Evolutionary conservation across 306 rosid genomes (phyloP).

Genomic region (Hippophae rhamnoides): DNA sequence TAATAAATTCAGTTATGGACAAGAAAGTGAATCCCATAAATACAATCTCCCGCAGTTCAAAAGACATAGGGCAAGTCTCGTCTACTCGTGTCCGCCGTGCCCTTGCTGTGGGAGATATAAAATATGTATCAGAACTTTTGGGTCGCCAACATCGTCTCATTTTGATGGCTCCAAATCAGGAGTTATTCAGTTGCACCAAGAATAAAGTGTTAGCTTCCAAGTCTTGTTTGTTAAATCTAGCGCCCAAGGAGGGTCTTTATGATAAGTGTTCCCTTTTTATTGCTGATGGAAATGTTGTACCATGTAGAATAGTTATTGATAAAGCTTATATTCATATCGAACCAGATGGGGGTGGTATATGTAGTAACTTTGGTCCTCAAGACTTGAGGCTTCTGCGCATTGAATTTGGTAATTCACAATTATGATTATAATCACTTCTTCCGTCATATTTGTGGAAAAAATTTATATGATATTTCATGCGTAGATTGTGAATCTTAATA

Average conservation of each 20-base stretch:
- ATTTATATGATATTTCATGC: no score
- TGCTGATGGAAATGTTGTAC: conserved; percentile 30
- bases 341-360: conserved; percentile 28
- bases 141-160: conserved; percentile 73
- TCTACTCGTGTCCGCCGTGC: conserved; percentile 85
- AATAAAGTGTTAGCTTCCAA: conserved; percentile 52
- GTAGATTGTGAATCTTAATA: no score
- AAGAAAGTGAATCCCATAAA: conserved; percentile 29
- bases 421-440: conserved; percentile 30
- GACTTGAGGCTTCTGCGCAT: conserved; percentile 41
- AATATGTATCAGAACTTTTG: conserved; percentile 69
- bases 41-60: conserved; percentile 30
- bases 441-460: no score
- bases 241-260: conserved; percentile 87
- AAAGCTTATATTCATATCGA: conserved; percentile 53
- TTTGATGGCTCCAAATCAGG: conserved; percentile 38
- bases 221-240: conserved; percentile 60
- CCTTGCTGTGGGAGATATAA: conserved; percentile 71
- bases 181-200: conserved; percentile 29
- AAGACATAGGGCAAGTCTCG: conserved; percentile 86
- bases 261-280: conserved; percentile 43
- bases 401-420: conserved; percentile 56
- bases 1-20: conserved; percentile 91
- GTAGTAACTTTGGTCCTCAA: conserved; percentile 31
- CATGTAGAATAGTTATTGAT: conserved; percentile 66